phyloP scores from a whole-genome alignment of 1,284 basidiomycete genomes.

The Ganoderma multipileum region DNA sequence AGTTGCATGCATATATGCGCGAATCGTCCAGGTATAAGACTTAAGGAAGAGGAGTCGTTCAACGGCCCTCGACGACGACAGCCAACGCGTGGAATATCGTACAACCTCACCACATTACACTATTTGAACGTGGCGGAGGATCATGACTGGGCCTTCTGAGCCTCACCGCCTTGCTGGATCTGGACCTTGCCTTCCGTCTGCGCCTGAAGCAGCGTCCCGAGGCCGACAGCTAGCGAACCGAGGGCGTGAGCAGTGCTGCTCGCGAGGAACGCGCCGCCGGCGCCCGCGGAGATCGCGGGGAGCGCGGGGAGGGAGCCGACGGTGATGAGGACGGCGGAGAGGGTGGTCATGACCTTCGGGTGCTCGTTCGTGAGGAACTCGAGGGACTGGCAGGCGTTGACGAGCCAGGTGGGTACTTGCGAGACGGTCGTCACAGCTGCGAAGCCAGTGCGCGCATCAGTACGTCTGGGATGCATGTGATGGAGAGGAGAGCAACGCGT shows the following conservation, averaged over 20 bases:
- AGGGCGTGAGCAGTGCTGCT: slow-evolving; percentile 75
- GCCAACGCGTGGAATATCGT: neutral
- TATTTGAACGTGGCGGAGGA: neutral
- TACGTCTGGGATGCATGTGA: neutral
- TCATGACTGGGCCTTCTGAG: slow-evolving; percentile 16
- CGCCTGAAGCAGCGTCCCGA: slow-evolving; percentile 56
- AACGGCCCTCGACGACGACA: neutral
- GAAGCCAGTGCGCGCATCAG: slow-evolving; percentile 15
- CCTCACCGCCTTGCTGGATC: slow-evolving; percentile 18
- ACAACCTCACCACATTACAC: slow-evolving; percentile 5
- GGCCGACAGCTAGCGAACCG: slow-evolving; percentile 75
- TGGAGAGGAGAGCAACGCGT: slow-evolving; percentile 18
- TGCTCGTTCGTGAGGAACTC: slow-evolving; percentile 77
- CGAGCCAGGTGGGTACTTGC: slow-evolving; percentile 73
- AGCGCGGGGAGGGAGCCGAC: slow-evolving; percentile 75
- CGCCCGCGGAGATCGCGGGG: slow-evolving; percentile 68
- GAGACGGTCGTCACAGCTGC: slow-evolving; percentile 57
- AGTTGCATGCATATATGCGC: neutral
- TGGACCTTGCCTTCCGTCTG: slow-evolving; percentile 34
- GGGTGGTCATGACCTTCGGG: slow-evolving; percentile 74
- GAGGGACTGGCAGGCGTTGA: slow-evolving; percentile 76
- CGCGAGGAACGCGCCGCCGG: slow-evolving; percentile 73
- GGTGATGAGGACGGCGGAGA: slow-evolving; percentile 78
- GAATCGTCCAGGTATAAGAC: neutral
- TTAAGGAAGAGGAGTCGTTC: neutral